phyloP scores from a whole-genome alignment of 768 basidiomycete species.

The Mycena galopus region DNA sequence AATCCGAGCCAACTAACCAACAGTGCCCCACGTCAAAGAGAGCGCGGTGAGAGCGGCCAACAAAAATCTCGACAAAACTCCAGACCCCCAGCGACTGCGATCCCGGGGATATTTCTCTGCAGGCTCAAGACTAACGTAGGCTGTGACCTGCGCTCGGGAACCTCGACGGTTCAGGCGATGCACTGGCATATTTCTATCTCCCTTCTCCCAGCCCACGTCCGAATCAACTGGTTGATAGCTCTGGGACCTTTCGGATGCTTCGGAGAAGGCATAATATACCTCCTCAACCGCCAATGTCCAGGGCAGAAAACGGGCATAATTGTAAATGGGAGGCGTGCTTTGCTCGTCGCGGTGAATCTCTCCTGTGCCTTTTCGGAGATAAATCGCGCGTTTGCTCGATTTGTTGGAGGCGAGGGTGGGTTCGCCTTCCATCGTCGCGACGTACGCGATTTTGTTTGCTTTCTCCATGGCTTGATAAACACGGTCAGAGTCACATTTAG shows the following conservation, averaged over 20 bases:
- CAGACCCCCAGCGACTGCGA: conserved; percentile 32
- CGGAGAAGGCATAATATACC: conserved; percentile 41
- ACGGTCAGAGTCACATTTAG: conserved; percentile 54
- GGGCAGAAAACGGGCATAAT: conserved; percentile 47
- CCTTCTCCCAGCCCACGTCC: conserved; percentile 33
- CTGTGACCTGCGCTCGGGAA: conserved; percentile 23
- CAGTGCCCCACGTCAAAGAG: conserved; percentile 40
- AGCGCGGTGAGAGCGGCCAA: conserved; percentile 36
- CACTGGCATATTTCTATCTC: conserved; percentile 20
- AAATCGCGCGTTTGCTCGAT: conserved; percentile 38
- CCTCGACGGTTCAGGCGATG: conserved; percentile 27
- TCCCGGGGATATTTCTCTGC: neutral
- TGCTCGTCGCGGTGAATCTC: conserved; percentile 38
- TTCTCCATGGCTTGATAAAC: conserved; percentile 45
- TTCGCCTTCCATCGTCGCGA: conserved; percentile 39
- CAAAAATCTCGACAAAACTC: conserved; percentile 36
- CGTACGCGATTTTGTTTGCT: conserved; percentile 47
- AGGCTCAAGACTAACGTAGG: conserved; percentile 22
- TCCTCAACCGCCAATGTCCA: conserved; percentile 46
- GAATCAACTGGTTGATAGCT: conserved; percentile 38
- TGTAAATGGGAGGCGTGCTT: conserved; percentile 45
- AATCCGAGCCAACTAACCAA: neutral
- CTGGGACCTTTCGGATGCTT: conserved; percentile 37
- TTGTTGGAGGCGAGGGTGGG: conserved; percentile 25
- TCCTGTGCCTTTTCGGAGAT: conserved; percentile 31